Conservation (phyloP, 257 asterid genomes). For the Ajuga chamaepitys region DNA sequence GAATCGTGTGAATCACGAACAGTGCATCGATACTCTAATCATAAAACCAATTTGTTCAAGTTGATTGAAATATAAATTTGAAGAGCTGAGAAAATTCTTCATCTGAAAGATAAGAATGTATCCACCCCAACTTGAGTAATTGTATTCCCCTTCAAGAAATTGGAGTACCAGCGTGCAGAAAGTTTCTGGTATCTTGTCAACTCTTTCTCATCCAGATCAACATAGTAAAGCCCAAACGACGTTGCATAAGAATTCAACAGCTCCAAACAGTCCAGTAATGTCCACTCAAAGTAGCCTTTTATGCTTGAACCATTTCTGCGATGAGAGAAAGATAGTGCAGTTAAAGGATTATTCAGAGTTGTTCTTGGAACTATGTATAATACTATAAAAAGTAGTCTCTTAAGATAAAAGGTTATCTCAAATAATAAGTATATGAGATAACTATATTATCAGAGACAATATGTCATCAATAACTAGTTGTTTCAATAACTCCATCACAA, state of each 20-base stretch:
- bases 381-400: too few species aligned
- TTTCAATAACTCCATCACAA: too few species aligned
- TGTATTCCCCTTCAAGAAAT: slow-evolving; percentile 32
- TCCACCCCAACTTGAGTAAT: slow-evolving; percentile 2
- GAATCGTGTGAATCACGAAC: too few species aligned
- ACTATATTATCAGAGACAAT: too few species aligned
- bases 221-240: slow-evolving; percentile 42
- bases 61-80: not conserved
- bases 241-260: slow-evolving; percentile 27
- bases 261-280: slow-evolving; percentile 56
- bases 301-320: slow-evolving; percentile 50
- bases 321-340: not conserved
- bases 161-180: slow-evolving; percentile 45
- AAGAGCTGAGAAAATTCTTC: not conserved
- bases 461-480: too few species aligned
- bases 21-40: too few species aligned
- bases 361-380: too few species aligned
- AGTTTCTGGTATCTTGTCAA: slow-evolving; percentile 32
- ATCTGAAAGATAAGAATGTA: not conserved
- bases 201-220: slow-evolving; percentile 48
- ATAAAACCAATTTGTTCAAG: too few species aligned
- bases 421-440: too few species aligned
- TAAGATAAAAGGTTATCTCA: too few species aligned
- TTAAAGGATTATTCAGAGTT: too few species aligned
- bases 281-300: slow-evolving; percentile 54